Base-by-base conservation (phyloP, 495 filamentous ascomycete genomes). In the Talaromyces adpressus region DNA sequence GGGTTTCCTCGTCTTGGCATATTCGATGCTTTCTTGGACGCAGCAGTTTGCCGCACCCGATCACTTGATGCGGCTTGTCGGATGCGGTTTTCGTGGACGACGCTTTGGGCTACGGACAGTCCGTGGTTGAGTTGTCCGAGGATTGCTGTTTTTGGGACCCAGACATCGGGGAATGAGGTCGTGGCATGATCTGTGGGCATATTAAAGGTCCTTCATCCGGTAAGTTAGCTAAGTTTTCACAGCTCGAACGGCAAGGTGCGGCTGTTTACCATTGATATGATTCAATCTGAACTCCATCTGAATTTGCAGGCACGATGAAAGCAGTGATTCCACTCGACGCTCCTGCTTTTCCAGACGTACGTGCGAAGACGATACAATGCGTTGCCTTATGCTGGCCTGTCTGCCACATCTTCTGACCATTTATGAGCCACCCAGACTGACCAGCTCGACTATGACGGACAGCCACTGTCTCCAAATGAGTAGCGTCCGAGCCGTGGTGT, bases 141-240 rank as follows among this genome's bases (percentile, higher is more conserved):
- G 29, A 87, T 66, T 8, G 78, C 74, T n/a, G 73, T 71, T 7
- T 65, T 65, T 2, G 83, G 78, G 9, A 85, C 81, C 63, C 72
- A 80, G 25, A 83, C 84, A 60, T 77, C 62, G 4, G 70, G 72
- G 20, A 86, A 67, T 12, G 75, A 75, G 32, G 86, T 73, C 36
- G 80, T 84, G 18, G 83, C 81, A 66, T 86, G 84, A 65, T 87
- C 81, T 20, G 83, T 85, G 1, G 84, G 83, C 83, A 86, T 86
- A 62, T 86, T 87, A 59, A 85, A 76, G 18, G 83, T 87, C 57
- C 57, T 59, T 20, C 1, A 27, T 27, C 25, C 25, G 4, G 25
- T 27, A 39, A 41, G 23, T 8, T 6, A 51, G 47, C 4, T 27
- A 27, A 27, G 25, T 4, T 4, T 27, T 27, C 25, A 27, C 25